Evolutionary conservation across 768 basidiomycete species (phyloP).

Genomic region (Agaricus sinodeliciosus): DNA sequence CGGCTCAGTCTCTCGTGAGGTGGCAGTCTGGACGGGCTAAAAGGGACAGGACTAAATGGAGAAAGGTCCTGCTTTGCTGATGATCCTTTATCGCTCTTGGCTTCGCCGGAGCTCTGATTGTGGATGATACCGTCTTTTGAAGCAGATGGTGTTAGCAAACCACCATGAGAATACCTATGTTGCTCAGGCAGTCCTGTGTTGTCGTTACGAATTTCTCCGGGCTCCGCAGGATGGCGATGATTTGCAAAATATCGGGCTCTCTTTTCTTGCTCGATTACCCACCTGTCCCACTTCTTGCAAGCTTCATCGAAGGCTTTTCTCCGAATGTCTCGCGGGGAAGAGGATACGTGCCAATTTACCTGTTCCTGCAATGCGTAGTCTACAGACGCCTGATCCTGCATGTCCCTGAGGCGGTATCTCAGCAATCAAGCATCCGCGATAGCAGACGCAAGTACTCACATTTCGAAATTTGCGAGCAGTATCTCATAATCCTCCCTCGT

Average conservation of each 20-base stretch:
- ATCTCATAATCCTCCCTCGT: conserved; percentile 58
- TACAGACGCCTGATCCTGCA: conserved; percentile 52
- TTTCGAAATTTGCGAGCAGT: conserved; percentile 48
- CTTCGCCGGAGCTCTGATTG: not conserved
- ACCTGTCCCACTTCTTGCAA: conserved; percentile 51
- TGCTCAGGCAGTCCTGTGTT: no score
- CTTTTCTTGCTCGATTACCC: conserved; percentile 30
- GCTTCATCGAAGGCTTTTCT: conserved; percentile 52
- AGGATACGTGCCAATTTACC: conserved; percentile 40
- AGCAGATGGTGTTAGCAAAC: not conserved
- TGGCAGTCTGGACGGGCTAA: conserved; percentile 14
- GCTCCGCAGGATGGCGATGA: not conserved
- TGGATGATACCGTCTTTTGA: not conserved
- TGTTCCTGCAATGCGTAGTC: conserved; percentile 37
- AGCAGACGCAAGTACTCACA: conserved; percentile 38
- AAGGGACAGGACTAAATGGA: conserved; percentile 5
- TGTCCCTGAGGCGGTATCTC: conserved; percentile 39
- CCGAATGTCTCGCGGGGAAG: conserved; percentile 35
- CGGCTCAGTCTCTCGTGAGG: conserved; percentile 42
- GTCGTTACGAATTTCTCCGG: not conserved
- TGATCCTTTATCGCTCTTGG: not conserved
- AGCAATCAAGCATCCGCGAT: not conserved
- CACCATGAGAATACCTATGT: not conserved
- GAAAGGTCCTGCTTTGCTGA: conserved; percentile 5
- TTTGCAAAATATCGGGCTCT: conserved; percentile 5